These are phyloP conservation scores for Aspergillus pseudoviridinutans DNA, from an alignment of 2,329 filamentous ascomycete species.

Conservation along the genomic window DNA sequence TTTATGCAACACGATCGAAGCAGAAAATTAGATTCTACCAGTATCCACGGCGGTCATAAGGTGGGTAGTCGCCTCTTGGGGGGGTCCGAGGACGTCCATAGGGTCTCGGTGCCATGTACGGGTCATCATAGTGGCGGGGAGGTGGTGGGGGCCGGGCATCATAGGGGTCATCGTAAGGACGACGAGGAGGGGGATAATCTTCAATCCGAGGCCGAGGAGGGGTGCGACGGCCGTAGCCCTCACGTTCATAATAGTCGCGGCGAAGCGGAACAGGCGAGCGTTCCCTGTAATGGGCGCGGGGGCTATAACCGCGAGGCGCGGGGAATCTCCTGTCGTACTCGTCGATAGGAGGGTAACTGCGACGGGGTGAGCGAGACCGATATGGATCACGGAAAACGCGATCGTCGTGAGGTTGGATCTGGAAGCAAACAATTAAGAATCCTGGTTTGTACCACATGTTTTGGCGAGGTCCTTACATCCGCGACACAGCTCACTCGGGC, in stretches of 20 bases:
- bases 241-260: conserved; percentile 83
- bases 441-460: conserved; percentile 17
- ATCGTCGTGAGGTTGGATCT: conserved; percentile 70
- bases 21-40: conserved; percentile 33
- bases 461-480: conserved; percentile 61
- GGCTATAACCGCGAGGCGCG: conserved; percentile 76
- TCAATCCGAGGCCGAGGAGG: conserved; percentile 74
- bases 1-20: conserved; percentile 15
- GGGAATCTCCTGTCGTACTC: conserved; percentile 82
- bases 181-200: conserved; percentile 64
- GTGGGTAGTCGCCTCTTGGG: conserved; percentile 38
- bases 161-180: conserved; percentile 60
- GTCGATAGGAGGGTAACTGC: conserved; percentile 64
- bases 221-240: conserved; percentile 71
- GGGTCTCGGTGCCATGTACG: conserved; percentile 54
- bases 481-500: conserved; percentile 78
- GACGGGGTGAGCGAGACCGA: conserved; percentile 76
- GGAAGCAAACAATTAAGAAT: conserved; percentile 21
- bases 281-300: conserved; percentile 80
- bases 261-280: conserved; percentile 67
- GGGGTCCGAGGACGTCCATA: conserved; percentile 48
- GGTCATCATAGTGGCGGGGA: conserved; percentile 54
- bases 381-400: conserved; percentile 64
- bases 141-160: conserved; percentile 49
- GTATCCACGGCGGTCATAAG: conserved; percentile 43